Evolutionary conservation across 306 rosid species (phyloP).

Genomic region (Prunus davidiana): DNA sequence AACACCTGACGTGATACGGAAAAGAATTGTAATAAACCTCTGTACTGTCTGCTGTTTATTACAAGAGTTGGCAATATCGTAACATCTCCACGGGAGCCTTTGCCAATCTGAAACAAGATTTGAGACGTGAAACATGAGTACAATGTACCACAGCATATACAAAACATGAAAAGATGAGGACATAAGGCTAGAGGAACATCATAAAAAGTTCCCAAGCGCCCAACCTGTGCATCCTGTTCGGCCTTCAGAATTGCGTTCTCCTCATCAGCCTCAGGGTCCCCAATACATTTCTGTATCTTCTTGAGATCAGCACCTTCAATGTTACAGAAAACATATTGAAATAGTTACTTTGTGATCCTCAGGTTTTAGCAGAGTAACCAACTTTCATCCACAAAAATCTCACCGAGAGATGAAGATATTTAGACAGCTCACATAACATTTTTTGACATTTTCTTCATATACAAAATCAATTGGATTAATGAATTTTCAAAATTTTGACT

Average conservation of each 20-base stretch:
- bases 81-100: slow-evolving; percentile 92
- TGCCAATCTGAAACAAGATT: slow-evolving; percentile 64
- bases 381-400: neutral
- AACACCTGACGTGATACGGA: neutral
- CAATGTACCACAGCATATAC: slow-evolving; percentile 4
- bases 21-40: slow-evolving; percentile 51
- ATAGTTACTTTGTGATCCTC: neutral
- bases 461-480: neutral
- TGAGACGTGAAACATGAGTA: slow-evolving; percentile 21
- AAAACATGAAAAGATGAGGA: slow-evolving; percentile 1
- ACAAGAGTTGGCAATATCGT: slow-evolving; percentile 93
- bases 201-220: slow-evolving; percentile 1
- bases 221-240: slow-evolving; percentile 89
- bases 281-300: slow-evolving; percentile 76
- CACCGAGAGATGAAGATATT: neutral
- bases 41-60: slow-evolving; percentile 83
- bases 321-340: slow-evolving; percentile 13
- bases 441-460: neutral
- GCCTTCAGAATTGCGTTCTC: slow-evolving; percentile 78
- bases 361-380: neutral
- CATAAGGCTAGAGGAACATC: slow-evolving; percentile 5
- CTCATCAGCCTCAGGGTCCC: slow-evolving; percentile 65
- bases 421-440: neutral
- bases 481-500: slow-evolving; percentile 1
- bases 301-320: slow-evolving; percentile 59